Base-by-base conservation (phyloP, 805 yeast genomes). In the Wickerhamomyces subpelliculosus region DNA sequence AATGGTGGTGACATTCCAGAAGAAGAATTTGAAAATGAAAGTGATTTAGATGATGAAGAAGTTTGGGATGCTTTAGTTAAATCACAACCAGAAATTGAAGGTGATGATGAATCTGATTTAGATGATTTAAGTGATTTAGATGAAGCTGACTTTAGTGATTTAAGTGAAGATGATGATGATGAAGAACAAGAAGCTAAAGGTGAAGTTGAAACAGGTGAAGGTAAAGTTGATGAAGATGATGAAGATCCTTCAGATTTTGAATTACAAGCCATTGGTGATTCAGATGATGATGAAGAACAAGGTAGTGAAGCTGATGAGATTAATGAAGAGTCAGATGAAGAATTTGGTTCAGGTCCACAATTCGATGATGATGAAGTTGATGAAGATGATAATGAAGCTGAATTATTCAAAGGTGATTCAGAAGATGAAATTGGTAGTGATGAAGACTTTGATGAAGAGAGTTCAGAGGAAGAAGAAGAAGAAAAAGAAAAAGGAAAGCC, bases 41-140 rank as follows among this genome's bases (percentile, higher is more conserved):
- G 65, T 27, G 78, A 70, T 7, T 47, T 73, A 46, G 73, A 68
- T 40, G 93, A 84, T 47, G 88, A 76, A 35, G 89, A 80, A 49
- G 77, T 85, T 26, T 85, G 90, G 87, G 66, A 78, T 43, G 95
- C 94, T 1, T 67, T 85, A 53, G 86, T 83, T 24, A 73, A 78
- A 51, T 75, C 84, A 30, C 73, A 72, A 42, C 93, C 93, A 1
- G 89, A 80, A 28, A 73, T 81, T 38, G 89, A 72, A 50, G 78
- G 75, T 38, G 73, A 55, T 24, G 65, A 54, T 4, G 68, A 50
- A 3, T 64, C 56, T 14, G 67, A 55, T 18, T 55, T 54, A 13
- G 64, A 55, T 16, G 62, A 51, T 5, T 71, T 58, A 27, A 65
- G 64, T 7, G 82, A 70, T 21, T 57, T 69, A 42, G 75, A 67